Evolutionary conservation across 805 yeast genomes (phyloP).

Genomic region (Hanseniaspora hatyaiensis): DNA sequence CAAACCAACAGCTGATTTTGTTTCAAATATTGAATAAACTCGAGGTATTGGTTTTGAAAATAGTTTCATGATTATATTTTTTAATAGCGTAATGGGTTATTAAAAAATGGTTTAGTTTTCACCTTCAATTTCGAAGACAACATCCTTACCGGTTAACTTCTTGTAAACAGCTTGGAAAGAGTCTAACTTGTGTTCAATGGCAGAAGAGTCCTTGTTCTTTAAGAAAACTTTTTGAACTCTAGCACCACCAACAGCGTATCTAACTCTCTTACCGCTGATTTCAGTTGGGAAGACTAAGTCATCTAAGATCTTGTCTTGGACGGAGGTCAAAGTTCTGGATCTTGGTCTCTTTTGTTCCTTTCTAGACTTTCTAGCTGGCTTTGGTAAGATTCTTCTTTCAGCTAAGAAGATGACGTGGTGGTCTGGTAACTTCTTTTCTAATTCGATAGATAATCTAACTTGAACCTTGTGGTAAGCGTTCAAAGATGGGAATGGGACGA

Average conservation of each 20-base stretch:
- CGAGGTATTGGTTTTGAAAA: no score
- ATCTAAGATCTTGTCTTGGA: conserved; percentile 96
- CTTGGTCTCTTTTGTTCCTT: conserved; percentile 98
- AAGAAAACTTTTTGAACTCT: conserved; percentile 94
- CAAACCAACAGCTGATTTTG: no score
- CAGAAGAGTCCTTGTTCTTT: conserved; percentile 93
- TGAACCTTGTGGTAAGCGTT: conserved; percentile 93
- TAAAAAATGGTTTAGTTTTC: conserved; percentile 31
- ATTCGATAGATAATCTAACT: conserved; percentile 94
- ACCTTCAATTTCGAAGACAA: conserved; percentile 86
- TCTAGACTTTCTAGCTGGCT: conserved; percentile 93
- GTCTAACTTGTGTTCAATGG: conserved; percentile 97
- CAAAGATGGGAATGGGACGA: conserved; percentile 94
- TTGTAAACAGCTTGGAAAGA: conserved; percentile 97
- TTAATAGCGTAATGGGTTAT: no score
- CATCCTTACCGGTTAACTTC: conserved; percentile 99
- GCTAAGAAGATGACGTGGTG: conserved; percentile 98
- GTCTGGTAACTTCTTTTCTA: conserved; percentile 99
- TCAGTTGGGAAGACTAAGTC: conserved; percentile 99
- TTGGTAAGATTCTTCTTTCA: conserved; percentile 98
- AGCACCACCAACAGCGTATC: conserved; percentile 98
- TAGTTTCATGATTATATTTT: no score
- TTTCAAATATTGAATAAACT: no score
- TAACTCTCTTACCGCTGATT: conserved; percentile 97
- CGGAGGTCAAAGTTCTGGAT: conserved; percentile 98